Evolutionary conservation across 768 basidiomycete genomes (phyloP).

Genomic region (Heimioporus sp.): DNA sequence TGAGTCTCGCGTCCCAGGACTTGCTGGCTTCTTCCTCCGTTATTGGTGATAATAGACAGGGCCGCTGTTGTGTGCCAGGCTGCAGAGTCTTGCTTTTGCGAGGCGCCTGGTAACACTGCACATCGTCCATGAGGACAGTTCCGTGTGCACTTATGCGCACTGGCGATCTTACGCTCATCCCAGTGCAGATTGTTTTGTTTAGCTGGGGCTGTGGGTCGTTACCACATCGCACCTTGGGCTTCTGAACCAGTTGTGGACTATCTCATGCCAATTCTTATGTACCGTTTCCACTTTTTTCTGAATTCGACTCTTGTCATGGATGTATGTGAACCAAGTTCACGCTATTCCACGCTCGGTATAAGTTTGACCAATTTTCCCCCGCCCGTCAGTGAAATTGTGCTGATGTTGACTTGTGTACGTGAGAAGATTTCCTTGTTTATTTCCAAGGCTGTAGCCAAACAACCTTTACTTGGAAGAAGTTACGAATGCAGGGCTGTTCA

Average conservation of each 20-base stretch:
- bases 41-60: slow-evolving; percentile 19
- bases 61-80: slow-evolving; percentile 20
- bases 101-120: slow-evolving; percentile 16
- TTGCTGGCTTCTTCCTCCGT: slow-evolving; percentile 17
- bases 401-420: slow-evolving; percentile 7
- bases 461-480: background rate
- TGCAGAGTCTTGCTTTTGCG: slow-evolving; percentile 21
- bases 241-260: slow-evolving; percentile 23
- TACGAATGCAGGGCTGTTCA: no score
- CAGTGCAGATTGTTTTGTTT: slow-evolving; percentile 22
- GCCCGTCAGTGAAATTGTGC: slow-evolving; percentile 11
- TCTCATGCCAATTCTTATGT: slow-evolving; percentile 27
- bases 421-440: slow-evolving; percentile 10
- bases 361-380: slow-evolving; percentile 1
- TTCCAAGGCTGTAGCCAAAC: slow-evolving; percentile 16
- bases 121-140: slow-evolving; percentile 23
- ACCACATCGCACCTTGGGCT: slow-evolving; percentile 7
- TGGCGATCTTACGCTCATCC: slow-evolving; percentile 15
- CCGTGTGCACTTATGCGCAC: slow-evolving; percentile 24
- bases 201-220: slow-evolving; percentile 15
- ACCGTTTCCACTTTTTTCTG: slow-evolving; percentile 11
- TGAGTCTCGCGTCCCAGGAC: slow-evolving; percentile 18
- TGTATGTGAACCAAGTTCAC: slow-evolving; percentile 10
- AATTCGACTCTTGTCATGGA: slow-evolving; percentile 12
- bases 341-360: background rate